phyloP scores from a whole-genome alignment of 768 basidiomycete species.

The Agrocybe chaxingu region DNA sequence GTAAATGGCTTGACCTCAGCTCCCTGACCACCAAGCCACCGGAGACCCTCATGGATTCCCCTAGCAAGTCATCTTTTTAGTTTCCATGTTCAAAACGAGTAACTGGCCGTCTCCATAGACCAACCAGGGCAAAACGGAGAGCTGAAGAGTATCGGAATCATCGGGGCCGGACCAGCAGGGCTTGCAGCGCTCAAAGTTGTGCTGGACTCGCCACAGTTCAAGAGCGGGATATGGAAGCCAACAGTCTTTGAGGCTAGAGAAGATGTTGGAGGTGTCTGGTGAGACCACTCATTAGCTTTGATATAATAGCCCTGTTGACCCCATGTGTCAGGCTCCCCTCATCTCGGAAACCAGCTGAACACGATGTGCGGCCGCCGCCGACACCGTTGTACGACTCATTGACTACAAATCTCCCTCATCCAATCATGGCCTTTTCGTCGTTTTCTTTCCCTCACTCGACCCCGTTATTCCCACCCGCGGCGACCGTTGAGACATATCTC shows the following conservation, averaged over 20 bases:
- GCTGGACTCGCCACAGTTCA: conserved; percentile 54
- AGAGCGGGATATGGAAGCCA: conserved; percentile 59
- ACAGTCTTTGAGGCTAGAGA: conserved; percentile 62
- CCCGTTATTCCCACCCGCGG: conserved; percentile 62
- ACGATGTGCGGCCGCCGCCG: conserved; percentile 40
- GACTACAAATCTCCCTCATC: conserved; percentile 81
- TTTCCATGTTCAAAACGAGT: too few species aligned
- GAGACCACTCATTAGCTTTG: conserved; percentile 14
- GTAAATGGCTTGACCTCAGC: too few species aligned
- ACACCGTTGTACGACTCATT: conserved; percentile 78
- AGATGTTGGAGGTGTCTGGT: conserved; percentile 79
- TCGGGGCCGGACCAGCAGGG: conserved; percentile 78
- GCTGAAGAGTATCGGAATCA: conserved; percentile 48
- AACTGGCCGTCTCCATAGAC: too few species aligned
- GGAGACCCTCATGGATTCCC: too few species aligned
- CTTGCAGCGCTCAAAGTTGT: conserved; percentile 67
- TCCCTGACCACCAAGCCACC: too few species aligned
- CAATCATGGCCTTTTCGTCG: conserved; percentile 65
- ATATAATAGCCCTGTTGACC: background rate
- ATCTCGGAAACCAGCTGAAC: background rate
- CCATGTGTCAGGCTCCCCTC: conserved; percentile 49
- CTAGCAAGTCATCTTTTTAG: too few species aligned
- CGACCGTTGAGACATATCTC: conserved; percentile 66
- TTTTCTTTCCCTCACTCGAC: conserved; percentile 72
- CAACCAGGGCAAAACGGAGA: too few species aligned